Base-by-base conservation (phyloP, 2,329 filamentous ascomycete genomes). In the Neophaeococcomyces mojaviensis region DNA sequence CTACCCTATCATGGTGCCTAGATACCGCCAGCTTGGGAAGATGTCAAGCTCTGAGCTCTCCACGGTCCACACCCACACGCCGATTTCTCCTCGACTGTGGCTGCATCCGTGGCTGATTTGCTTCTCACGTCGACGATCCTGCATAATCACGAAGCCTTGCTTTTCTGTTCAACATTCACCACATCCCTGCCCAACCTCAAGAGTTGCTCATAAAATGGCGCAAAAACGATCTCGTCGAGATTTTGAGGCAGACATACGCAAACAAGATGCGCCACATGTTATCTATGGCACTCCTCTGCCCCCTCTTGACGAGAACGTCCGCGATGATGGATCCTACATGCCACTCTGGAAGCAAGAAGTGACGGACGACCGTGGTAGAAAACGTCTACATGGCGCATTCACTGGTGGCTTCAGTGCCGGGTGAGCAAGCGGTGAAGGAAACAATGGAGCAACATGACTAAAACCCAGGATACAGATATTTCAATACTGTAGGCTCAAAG, bases 321-420 rank as follows among this genome's bases (percentile, higher is more conserved):
- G 88, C 58, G 89, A 97, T 64, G 87, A 96, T 69, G 90, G 89
- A 51, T 88, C 86, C 33, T 97, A 89, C 62, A 79, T 95, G 13
- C 92, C 92, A 0, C 68, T 95, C n/a, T 97, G 92, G 88, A 95
- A 97, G 70, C 92, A 98, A 71, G 90, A 96, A 62, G 89, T 94
- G 63, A 86, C 84, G 49, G 92, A 98, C 67, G 92, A 96, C 61
- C 82, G 82, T 55, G 92, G 92, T 13, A 76, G 89, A 57, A 90
- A 94, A 67, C 80, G 92, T 44, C 74, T 98, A 3, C 92, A 98
- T 66, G 92, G 92, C 53, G 92, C 92, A 52, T 98, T 98, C 61
- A 96, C 88, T 1, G 92, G 92, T 57, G 92, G 92, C 24, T 98
- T 86, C 70, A 96, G 88, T 71, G 92, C 92, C 71, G 92, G 92